Percentiles rank a stretch among this genome's conserved stretches.
Conservation (phyloP, 1,284 basidiomycete species). For the Cryptococcus depauperatus region DNA sequence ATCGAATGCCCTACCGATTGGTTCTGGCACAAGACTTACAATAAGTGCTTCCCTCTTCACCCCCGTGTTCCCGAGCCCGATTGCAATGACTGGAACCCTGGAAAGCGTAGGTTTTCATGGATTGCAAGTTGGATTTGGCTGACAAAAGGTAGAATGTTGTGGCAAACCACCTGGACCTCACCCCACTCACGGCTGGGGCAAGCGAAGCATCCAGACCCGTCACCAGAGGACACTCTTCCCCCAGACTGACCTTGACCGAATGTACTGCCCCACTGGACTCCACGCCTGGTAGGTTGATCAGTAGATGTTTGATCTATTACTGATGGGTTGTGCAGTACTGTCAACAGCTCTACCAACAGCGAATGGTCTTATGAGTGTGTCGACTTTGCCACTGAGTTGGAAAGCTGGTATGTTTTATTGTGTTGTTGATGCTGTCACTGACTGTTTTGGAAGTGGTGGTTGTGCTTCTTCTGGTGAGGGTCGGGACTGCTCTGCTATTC, state of each 20-base stretch:
- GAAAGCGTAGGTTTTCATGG: constrained; percentile 19
- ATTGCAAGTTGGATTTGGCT: too few relatives aligned
- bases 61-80: constrained; percentile 34
- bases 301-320: not conserved
- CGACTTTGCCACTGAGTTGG: constrained; percentile 42
- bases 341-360: constrained; percentile 17
- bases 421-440: too few relatives aligned
- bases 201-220: constrained; percentile 20
- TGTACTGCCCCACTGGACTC: constrained; percentile 34
- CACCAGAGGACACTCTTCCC: constrained; percentile 19
- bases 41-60: constrained; percentile 25
- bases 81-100: constrained; percentile 31
- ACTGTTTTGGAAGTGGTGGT: too few relatives aligned
- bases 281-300: constrained; percentile 35
- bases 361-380: constrained; percentile 45
- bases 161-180: constrained; percentile 16
- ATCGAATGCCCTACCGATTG: constrained; percentile 36
- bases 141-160: too few relatives aligned
- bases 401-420: too few relatives aligned
- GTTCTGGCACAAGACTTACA: constrained; percentile 36
- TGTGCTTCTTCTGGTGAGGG: constrained; percentile 58
- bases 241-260: constrained; percentile 28
- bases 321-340: constrained; percentile 13
- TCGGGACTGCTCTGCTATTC: constrained; percentile 61
- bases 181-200: constrained; percentile 5